Evolutionary conservation across 2,329 filamentous ascomycete genomes (phyloP).

Genomic region (Colletotrichum filicis): DNA sequence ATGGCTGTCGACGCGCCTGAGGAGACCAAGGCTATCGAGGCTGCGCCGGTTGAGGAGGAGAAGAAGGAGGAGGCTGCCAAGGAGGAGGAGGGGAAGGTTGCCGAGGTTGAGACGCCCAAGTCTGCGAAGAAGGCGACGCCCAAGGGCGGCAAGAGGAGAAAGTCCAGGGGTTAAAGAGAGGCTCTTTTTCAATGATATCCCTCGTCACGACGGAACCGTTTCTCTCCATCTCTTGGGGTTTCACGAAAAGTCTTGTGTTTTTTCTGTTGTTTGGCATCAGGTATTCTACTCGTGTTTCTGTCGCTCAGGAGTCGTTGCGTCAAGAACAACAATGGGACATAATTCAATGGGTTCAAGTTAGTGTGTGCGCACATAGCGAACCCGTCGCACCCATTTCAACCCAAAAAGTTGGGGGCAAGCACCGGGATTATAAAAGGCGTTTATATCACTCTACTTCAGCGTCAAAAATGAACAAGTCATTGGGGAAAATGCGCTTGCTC

Average conservation of each 20-base stretch:
- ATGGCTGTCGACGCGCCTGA: slow-evolving; percentile 45
- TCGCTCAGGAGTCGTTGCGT: neutral
- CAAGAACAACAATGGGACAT: slow-evolving; percentile 1
- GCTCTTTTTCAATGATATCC: slow-evolving; percentile 25
- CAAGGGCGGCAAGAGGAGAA: slow-evolving; percentile 42
- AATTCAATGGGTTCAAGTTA: neutral
- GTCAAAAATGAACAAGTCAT: slow-evolving; percentile 57
- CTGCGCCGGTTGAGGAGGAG: slow-evolving; percentile 50
- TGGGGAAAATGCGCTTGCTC: slow-evolving; percentile 44
- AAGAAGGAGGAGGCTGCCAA: slow-evolving; percentile 46
- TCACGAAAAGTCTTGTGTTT: neutral
- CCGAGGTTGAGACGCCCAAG: slow-evolving; percentile 40
- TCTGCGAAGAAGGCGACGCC: slow-evolving; percentile 46
- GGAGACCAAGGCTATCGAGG: slow-evolving; percentile 47
- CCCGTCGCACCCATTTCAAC: slow-evolving; percentile 60
- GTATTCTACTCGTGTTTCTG: slow-evolving; percentile 1
- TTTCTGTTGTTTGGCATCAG: neutral
- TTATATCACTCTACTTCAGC: slow-evolving; percentile 63
- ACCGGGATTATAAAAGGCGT: slow-evolving; percentile 71
- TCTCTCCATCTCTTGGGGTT: neutral
- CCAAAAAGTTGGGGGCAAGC: slow-evolving; percentile 49
- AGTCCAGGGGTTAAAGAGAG: slow-evolving; percentile 48
- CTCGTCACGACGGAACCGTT: slow-evolving; percentile 15
- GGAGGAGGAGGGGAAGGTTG: slow-evolving; percentile 43
- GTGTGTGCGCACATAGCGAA: slow-evolving; percentile 73